Evolutionary conservation across 306 rosid genomes (phyloP).

Genomic region (Hippophae gyantsensis): DNA sequence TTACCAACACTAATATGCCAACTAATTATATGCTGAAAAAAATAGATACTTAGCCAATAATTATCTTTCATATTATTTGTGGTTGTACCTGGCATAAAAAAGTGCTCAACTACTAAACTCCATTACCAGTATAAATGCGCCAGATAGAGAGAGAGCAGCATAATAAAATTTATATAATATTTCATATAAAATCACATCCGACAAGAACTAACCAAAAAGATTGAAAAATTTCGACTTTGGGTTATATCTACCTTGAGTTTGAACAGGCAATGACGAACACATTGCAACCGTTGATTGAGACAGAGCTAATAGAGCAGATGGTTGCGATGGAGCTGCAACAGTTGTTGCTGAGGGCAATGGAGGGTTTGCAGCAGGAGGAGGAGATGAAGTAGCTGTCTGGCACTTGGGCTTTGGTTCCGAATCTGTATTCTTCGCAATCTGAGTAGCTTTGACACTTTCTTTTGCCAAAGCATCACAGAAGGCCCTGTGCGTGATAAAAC

Average conservation of each 20-base stretch:
- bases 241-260: constrained; percentile 43
- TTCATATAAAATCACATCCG: constrained; percentile 28
- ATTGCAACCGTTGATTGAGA: constrained; percentile 32
- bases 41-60: too few relatives aligned
- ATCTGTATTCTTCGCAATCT: background rate
- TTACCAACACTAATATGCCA: too few relatives aligned
- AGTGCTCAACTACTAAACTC: constrained; percentile 35
- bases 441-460: constrained; percentile 44
- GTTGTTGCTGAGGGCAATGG: constrained; percentile 3
- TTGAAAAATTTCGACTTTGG: constrained; percentile 8
- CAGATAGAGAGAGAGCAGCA: constrained; percentile 13
- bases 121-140: constrained; percentile 14
- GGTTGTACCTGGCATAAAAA: too few relatives aligned
- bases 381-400: constrained; percentile 11
- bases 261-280: constrained; percentile 36
- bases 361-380: constrained; percentile 14
- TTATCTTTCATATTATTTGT: too few relatives aligned
- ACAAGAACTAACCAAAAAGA: constrained; percentile 27
- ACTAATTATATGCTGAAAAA: too few relatives aligned
- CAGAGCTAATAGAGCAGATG: constrained; percentile 22
- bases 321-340: constrained; percentile 2
- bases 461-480: constrained; percentile 88
- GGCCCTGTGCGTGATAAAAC: constrained; percentile 88
- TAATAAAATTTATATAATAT: constrained; percentile 9
- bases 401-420: background rate